These are phyloP conservation scores for Saussurea involucrata DNA, from an alignment of 129 eudicot species.

Conservation along the genomic window DNA sequence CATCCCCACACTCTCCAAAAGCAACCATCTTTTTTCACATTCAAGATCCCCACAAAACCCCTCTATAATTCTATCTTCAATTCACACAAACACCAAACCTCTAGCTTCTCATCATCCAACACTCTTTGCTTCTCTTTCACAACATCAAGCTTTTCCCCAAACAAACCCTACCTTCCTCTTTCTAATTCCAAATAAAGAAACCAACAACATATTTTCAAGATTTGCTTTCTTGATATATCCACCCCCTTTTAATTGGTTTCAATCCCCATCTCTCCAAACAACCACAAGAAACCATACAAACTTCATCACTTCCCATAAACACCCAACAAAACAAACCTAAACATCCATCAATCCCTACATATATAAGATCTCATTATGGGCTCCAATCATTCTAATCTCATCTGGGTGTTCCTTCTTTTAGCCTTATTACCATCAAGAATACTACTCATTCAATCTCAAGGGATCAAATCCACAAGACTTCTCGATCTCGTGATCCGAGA, in stretches of 20 bases:
- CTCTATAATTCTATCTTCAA: background rate
- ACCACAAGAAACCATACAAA: slow-evolving; percentile 1
- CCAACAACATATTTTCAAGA: slow-evolving; percentile 15
- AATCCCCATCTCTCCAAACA: slow-evolving; percentile 6
- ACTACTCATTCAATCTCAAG: slow-evolving; percentile 37
- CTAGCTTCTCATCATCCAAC: slow-evolving; percentile 8
- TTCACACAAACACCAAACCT: background rate
- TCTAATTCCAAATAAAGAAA: slow-evolving; percentile 10
- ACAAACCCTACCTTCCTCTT: background rate
- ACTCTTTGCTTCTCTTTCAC: background rate
- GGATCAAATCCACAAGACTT: slow-evolving; percentile 65
- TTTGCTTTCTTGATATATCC: slow-evolving; percentile 19
- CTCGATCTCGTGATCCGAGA: slow-evolving; percentile 82
- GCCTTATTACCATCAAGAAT: slow-evolving; percentile 32
- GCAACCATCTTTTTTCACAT: slow-evolving; percentile 23
- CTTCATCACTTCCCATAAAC: background rate
- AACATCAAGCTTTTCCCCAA: slow-evolving; percentile 20
- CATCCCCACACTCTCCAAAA: slow-evolving; percentile 32
- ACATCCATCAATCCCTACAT: no score
- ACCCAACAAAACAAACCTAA: background rate
- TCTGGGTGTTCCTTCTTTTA: slow-evolving; percentile 21
- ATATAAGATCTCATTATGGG: slow-evolving; percentile 32
- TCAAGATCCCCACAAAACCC: background rate
- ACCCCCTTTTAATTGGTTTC: background rate
- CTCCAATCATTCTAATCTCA: slow-evolving; percentile 25